Conservation (phyloP, 805 yeast genomes). For the Saccharomycopsis schoenii region DNA sequence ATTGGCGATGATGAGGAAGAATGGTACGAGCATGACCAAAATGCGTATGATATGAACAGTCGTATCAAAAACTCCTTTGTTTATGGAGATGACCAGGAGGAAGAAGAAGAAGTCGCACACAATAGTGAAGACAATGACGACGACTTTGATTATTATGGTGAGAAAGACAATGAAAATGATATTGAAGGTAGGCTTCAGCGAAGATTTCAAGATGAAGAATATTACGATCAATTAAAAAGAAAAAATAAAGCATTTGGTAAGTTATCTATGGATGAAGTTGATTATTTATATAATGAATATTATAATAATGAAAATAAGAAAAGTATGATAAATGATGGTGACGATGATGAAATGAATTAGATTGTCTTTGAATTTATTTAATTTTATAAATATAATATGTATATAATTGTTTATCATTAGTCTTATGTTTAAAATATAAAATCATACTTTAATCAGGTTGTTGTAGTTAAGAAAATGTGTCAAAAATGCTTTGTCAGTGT, state of each 20-base stretch:
- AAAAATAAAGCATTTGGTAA: conserved; percentile 3
- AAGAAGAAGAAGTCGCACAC: neutral
- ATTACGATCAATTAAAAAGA: conserved; percentile 3
- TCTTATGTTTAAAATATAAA: too few relatives aligned
- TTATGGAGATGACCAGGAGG: conserved; percentile 3
- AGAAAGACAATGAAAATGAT: neutral
- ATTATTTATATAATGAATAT: conserved; percentile 15
- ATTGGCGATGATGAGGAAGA: conserved; percentile 28
- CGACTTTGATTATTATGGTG: neutral
- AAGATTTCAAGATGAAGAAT: conserved; percentile 5
- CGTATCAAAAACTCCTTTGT: neutral
- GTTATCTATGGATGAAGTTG: conserved; percentile 12
- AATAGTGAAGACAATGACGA: neutral
- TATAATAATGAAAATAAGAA: conserved; percentile 9
- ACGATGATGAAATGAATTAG: neutral
- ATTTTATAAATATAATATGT: too few relatives aligned
- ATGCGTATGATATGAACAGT: neutral
- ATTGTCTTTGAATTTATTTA: too few relatives aligned
- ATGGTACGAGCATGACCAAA: conserved; percentile 26
- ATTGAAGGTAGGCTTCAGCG: neutral
- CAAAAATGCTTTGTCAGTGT: neutral
- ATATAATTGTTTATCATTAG: too few relatives aligned
- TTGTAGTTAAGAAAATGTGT: neutral
- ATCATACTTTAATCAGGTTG: too few relatives aligned
- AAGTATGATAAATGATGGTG: conserved; percentile 2